Base-by-base conservation (phyloP, 2,329 filamentous ascomycete species). In the Nannizziopsis arthrosporioides region DNA sequence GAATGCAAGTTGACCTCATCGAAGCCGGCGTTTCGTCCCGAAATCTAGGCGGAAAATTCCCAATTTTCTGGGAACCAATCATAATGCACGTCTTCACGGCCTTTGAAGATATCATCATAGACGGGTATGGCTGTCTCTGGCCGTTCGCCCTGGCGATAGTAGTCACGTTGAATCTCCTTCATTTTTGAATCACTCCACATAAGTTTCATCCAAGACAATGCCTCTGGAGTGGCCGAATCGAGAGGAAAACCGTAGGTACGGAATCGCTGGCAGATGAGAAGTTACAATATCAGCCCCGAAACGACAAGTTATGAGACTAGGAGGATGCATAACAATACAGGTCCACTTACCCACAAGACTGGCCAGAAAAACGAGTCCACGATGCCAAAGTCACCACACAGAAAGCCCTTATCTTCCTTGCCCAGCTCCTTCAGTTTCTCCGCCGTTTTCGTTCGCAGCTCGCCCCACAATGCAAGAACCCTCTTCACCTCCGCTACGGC, bases 311-410 rank as follows among this genome's bases (percentile, higher is more conserved):
- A 18, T 10, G 4, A 30, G 19, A 39, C 32, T 14, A 2, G 8
- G n/a, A 42, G 42, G 31, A 19, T 19, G 37, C 44, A 48, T 17
- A 32, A 48, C 17, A 42, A 36, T 35, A 15, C 6, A 5, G 36
- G 30, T 30, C 34, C 47, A 48, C 53, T 17, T 51, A 66, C 64
- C 63, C 63, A 66, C 49, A 67, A 56, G 35, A 66, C 55, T 2
- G 62, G 63, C 64, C 64, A 66, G 46, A 61, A 67, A 42, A 66
- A 64, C 0, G 63, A 57, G 60, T 67, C 64, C 5, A 59, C 64
- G 51, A 66, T 65, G 38, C 62, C 60, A 51, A 67, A 67, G 15
- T 50, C 51, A 1, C 64, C 64, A 55, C 61, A 67, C 53, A 66
- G 51, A 49, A 65, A 66, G 1, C 59, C 59, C n/a, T 65, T 57